Evolutionary conservation across 2,329 filamentous ascomycete genomes (phyloP), one percentile per base, ranked within the genome.

Genomic region (Metarhizium humberi): DNA sequence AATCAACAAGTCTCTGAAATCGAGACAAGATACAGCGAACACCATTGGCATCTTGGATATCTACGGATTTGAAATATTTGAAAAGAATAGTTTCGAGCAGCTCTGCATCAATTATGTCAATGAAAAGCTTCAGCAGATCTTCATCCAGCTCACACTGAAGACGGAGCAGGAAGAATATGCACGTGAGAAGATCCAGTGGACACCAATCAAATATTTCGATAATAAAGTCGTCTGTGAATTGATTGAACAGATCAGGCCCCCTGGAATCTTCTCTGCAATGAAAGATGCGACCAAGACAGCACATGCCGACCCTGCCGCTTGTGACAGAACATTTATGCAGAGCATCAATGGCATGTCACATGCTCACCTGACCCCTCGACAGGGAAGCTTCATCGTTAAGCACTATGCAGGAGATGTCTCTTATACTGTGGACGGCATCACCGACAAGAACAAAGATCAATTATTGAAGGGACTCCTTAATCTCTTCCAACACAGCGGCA

Each of bases 101-200:
- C 82, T 99, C 7, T 99, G 94, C 74, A 99, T 99, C 79, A 99
- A 99, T 76, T 99, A 97, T 67, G 95, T 97, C 67, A 99, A 99
- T 72, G 94, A 99, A 74, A 99, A 99, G 73, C 77, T 99, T 56
- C 94, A 99, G 73, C 94, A 99, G 68, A 97, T 99, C 65, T 99
- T 99, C 69, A 99, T 99, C 63, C 94, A 99, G 71, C 78, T 99
- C 63, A 99, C 94, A 0, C 73, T 99, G 59, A 96, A 96, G 76
- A 87, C 94, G 0, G 94, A 99, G 70, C 94, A 99, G 74, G 94
- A 99, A 63, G 94, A 99, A 70, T 99, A 99, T 66, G 90, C 88
- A 16, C 80, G 89, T 51, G 94, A 99, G 71, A 86, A 97, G 76
- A 99, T 99, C 67, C 86, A 95, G 68, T 99, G 94, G 94, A 96